A percentile compares a stretch with the other conserved stretches of the same genome.
Evolutionary conservation across 208 protist genomes (phyloP).

Genomic region (Tritrichomonas foetus): DNA sequence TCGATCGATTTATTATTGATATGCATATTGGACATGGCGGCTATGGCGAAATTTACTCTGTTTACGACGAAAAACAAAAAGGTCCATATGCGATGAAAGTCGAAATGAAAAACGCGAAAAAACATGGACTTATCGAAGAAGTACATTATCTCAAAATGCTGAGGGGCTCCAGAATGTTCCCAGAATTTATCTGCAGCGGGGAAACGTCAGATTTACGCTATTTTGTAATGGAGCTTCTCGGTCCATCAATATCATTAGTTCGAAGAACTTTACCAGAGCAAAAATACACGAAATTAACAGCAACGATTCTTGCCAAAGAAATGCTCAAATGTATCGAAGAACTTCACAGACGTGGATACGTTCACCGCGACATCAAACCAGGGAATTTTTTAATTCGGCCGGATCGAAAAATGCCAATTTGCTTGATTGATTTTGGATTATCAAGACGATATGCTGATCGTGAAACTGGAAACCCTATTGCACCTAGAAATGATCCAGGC

Average conservation of each 20-base stretch:
- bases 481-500: not conserved
- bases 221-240: not conserved
- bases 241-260: not conserved
- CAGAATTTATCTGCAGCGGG: not conserved
- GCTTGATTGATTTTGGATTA: not conserved
- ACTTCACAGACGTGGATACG: not conserved
- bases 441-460: not conserved
- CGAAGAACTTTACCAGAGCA: not conserved
- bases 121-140: not conserved
- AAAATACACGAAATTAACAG: not conserved
- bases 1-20: not conserved
- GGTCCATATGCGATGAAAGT: not conserved
- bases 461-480: not conserved
- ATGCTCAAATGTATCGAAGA: not conserved
- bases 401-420: not conserved
- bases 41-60: not conserved
- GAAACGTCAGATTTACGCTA: not conserved
- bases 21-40: not conserved
- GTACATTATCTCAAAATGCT: not conserved
- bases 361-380: not conserved
- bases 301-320: not conserved
- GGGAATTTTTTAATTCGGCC: not conserved
- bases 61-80: not conserved
- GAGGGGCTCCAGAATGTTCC: not conserved
- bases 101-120: not conserved